Percentiles rank a stretch among this genome's conserved stretches.
Evolutionary conservation across 352 stramenopile genomes (phyloP).

Genomic region (Proteromonas lacertae): DNA sequence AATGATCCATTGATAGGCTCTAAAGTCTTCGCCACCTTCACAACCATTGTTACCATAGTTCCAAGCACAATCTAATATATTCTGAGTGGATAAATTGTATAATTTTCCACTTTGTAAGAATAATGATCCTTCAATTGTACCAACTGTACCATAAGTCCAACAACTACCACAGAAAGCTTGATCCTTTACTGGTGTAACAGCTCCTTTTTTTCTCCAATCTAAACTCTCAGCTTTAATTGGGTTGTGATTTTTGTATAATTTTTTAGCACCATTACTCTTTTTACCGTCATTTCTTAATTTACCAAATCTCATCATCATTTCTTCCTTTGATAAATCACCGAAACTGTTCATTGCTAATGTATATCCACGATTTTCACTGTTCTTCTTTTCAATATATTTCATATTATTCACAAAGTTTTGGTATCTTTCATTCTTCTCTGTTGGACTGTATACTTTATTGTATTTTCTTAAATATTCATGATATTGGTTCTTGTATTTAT

Average conservation of each 20-base stretch:
- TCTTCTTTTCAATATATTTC: slow-evolving; percentile 35
- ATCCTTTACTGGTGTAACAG: slow-evolving; percentile 83
- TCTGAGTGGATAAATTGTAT: slow-evolving; percentile 63
- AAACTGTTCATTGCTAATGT: slow-evolving; percentile 59
- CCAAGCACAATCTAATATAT: slow-evolving; percentile 82
- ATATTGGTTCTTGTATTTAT: no score
- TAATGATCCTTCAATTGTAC: slow-evolving; percentile 73
- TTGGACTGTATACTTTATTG: no score
- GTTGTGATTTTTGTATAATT: slow-evolving; percentile 12
- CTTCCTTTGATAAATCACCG: slow-evolving; percentile 62
- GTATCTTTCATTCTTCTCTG: no score
- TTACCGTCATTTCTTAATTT: slow-evolving; percentile 17
- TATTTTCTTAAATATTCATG: no score
- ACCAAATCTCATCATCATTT: slow-evolving; percentile 38
- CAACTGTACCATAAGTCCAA: slow-evolving; percentile 91
- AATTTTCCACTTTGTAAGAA: slow-evolving; percentile 61
- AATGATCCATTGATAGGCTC: slow-evolving; percentile 75
- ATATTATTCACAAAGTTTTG: slow-evolving; percentile 42
- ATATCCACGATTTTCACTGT: slow-evolving; percentile 27
- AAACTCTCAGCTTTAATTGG: slow-evolving; percentile 29
- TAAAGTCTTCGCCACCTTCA: slow-evolving; percentile 80
- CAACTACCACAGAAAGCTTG: slow-evolving; percentile 86
- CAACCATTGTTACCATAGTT: slow-evolving; percentile 65
- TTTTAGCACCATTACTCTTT: slow-evolving; percentile 5
- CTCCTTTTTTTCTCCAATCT: slow-evolving; percentile 67